These are phyloP conservation scores for Marsdenia floribunda DNA, from an alignment of 257 asterid species.

Conservation along the genomic window DNA sequence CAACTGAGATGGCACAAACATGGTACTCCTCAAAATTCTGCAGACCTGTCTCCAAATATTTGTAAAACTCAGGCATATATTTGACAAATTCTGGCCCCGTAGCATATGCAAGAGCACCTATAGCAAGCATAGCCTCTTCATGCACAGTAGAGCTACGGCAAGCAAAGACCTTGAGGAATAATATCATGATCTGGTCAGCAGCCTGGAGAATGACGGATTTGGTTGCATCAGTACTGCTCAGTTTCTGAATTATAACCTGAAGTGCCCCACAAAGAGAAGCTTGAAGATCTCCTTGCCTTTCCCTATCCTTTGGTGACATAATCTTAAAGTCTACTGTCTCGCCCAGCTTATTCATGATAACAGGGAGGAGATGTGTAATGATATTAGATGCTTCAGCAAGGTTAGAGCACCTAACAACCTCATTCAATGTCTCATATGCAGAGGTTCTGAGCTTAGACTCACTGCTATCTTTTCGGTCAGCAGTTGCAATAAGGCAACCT, in stretches of 20 bases:
- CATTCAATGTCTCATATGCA: slow-evolving; percentile 74
- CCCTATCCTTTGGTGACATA: slow-evolving; percentile 69
- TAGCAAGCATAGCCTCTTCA: slow-evolving; percentile 92
- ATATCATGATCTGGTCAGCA: slow-evolving; percentile 68
- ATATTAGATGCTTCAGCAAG: slow-evolving; percentile 60
- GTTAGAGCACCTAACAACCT: slow-evolving; percentile 69
- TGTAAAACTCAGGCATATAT: slow-evolving; percentile 72
- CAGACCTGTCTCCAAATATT: slow-evolving; percentile 74
- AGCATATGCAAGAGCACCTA: slow-evolving; percentile 82
- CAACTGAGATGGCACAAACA: slow-evolving; percentile 83
- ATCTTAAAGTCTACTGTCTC: slow-evolving; percentile 52
- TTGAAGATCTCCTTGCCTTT: slow-evolving; percentile 80
- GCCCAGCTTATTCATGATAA: slow-evolving; percentile 61
- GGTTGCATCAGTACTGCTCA: slow-evolving; percentile 54
- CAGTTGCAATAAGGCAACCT: slow-evolving; percentile 46
- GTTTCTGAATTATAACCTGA: slow-evolving; percentile 77
- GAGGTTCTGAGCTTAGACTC: slow-evolving; percentile 69
- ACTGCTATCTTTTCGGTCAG: slow-evolving; percentile 63
- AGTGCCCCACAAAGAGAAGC: slow-evolving; percentile 85
- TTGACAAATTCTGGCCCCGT: slow-evolving; percentile 59
- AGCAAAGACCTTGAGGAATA: slow-evolving; percentile 70
- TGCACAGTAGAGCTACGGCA: slow-evolving; percentile 83
- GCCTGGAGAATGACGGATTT: slow-evolving; percentile 55
- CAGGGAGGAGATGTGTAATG: slow-evolving; percentile 59
- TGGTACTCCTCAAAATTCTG: slow-evolving; percentile 86